These are phyloP conservation scores for Amyloporia xantha DNA, from an alignment of 768 basidiomycete genomes.

Conservation along the genomic window DNA sequence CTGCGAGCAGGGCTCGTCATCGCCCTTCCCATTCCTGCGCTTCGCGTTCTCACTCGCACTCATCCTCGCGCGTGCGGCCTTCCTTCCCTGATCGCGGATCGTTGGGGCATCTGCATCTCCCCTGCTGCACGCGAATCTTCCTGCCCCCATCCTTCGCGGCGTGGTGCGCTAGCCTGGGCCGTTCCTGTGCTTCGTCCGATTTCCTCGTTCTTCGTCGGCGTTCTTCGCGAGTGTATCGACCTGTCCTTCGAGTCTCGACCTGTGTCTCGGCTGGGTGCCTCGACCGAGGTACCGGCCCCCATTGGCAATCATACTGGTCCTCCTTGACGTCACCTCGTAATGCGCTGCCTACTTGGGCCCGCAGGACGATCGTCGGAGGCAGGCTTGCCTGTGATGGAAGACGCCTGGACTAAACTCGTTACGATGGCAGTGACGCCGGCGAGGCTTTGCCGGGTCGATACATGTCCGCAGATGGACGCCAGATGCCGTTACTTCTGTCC, in stretches of 20 bases:
- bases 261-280: neutral
- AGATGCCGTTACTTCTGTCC: no score
- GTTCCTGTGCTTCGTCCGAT: neutral
- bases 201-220: neutral
- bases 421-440: no score
- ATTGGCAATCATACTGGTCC: neutral
- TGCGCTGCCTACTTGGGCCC: neutral
- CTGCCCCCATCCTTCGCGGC: neutral
- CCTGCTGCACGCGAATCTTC: slow-evolving; percentile 4
- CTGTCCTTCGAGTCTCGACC: neutral
- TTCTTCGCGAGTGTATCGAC: neutral
- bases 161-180: neutral
- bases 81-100: slow-evolving; percentile 14
- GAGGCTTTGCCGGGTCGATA: no score
- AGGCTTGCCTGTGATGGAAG: neutral
- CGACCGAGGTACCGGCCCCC: neutral
- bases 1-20: neutral
- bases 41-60: neutral
- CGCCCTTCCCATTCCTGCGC: neutral
- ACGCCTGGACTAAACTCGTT: neutral
- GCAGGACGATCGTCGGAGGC: neutral
- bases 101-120: slow-evolving; percentile 3
- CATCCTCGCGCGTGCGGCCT: neutral
- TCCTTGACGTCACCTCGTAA: neutral
- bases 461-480: no score